These are phyloP conservation scores for Wolfiporia cocos DNA, from an alignment of 1,284 basidiomycete genomes.

Conservation along the genomic window DNA sequence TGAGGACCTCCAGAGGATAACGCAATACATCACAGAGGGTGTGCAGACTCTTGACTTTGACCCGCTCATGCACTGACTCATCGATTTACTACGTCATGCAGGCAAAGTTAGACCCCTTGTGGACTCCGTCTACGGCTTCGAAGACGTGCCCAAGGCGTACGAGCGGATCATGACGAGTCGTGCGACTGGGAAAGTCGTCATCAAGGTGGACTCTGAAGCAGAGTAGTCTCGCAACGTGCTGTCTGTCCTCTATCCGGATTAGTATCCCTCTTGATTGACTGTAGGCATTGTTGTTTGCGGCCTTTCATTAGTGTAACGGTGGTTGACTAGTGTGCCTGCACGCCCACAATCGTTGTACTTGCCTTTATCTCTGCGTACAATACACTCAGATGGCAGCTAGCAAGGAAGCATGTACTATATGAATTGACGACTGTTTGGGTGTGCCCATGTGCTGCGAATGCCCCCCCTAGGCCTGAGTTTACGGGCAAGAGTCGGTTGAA, in stretches of 20 bases:
- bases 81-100: conserved; percentile 11
- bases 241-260: too few relatives aligned
- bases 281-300: not conserved
- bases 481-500: too few relatives aligned
- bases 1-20: conserved; percentile 27
- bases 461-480: too few relatives aligned
- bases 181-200: conserved; percentile 59
- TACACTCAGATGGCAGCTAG: too few relatives aligned
- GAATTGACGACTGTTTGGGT: too few relatives aligned
- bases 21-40: conserved; percentile 39
- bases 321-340: not conserved
- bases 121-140: conserved; percentile 55
- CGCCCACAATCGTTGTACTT: too few relatives aligned
- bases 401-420: too few relatives aligned
- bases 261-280: not conserved
- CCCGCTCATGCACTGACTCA: not conserved
- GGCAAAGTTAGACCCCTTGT: conserved; percentile 52
- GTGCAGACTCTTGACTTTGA: conserved; percentile 6
- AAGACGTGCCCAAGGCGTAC: conserved; percentile 54
- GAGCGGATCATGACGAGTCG: conserved; percentile 47
- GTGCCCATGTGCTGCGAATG: too few relatives aligned
- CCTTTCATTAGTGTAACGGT: not conserved
- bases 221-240: conserved; percentile 5
- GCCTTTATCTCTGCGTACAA: too few relatives aligned
- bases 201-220: conserved; percentile 22